Conservation (phyloP, 2,329 filamentous ascomycete genomes). For the Epichloe brachyelytri region DNA sequence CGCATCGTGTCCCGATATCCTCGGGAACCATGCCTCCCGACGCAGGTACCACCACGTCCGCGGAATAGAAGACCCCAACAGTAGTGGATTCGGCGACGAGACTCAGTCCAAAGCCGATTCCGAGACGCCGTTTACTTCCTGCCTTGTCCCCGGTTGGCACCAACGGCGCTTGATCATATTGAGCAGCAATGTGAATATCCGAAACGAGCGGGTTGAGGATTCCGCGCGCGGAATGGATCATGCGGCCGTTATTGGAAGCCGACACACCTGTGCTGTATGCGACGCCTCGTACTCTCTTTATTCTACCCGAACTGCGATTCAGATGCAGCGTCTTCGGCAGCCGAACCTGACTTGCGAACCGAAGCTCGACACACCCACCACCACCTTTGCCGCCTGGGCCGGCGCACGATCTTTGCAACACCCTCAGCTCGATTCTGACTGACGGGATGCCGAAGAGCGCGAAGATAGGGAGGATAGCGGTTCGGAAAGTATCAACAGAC, state of each 20-base stretch:
- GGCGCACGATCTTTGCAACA: constrained; percentile 68
- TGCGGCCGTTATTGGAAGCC: constrained; percentile 83
- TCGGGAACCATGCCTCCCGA: constrained; percentile 75
- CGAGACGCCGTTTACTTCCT: constrained; percentile 50
- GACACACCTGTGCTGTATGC: constrained; percentile 88
- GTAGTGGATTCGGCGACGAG: constrained; percentile 87
- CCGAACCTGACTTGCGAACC: constrained; percentile 86
- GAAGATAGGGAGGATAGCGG: constrained; percentile 81
- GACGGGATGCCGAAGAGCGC: constrained; percentile 74
- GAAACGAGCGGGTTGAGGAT: constrained; percentile 75
- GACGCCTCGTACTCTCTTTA: constrained; percentile 83
- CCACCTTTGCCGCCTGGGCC: constrained; percentile 65
- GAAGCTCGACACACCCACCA: constrained; percentile 82
- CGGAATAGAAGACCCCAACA: constrained; percentile 69
- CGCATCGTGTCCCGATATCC: constrained; percentile 78
- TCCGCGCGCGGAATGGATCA: constrained; percentile 83
- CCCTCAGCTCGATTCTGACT: constrained; percentile 71
- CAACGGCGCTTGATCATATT: constrained; percentile 56
- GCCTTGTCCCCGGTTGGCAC: constrained; percentile 40
- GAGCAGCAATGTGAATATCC: constrained; percentile 81
- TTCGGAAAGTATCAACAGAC: constrained; percentile 85
- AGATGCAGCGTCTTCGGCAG: constrained; percentile 90
- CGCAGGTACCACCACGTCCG: constrained; percentile 65
- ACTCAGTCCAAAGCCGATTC: constrained; percentile 83
- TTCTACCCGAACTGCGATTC: constrained; percentile 64